Percentiles rank a stretch among this genome's conserved stretches.
These are phyloP conservation scores for Auricularia cornea DNA, from an alignment of 768 basidiomycete species.

Conservation along the genomic window DNA sequence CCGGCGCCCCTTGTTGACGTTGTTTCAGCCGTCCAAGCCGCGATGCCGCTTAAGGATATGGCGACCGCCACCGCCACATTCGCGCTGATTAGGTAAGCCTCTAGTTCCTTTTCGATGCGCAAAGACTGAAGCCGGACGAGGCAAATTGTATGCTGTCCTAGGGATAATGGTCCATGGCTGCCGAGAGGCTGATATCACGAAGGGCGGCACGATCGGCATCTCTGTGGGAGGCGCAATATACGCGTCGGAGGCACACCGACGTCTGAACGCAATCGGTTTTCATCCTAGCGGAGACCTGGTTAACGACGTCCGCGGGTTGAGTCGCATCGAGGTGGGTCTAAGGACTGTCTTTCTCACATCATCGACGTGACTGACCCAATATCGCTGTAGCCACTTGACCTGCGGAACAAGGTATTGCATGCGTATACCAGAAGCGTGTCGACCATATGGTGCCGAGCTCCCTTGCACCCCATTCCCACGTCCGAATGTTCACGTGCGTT, in stretches of 20 bases:
- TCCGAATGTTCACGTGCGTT: too few relatives aligned
- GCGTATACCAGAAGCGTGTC: slow-evolving; percentile 58
- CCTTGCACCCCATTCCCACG: too few relatives aligned
- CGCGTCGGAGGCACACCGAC: slow-evolving; percentile 13
- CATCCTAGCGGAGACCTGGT: slow-evolving; percentile 36
- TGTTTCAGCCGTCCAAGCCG: slow-evolving; percentile 48
- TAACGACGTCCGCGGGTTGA: slow-evolving; percentile 38
- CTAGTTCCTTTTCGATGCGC: too few relatives aligned
- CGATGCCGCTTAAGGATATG: slow-evolving; percentile 85
- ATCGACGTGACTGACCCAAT: background rate
- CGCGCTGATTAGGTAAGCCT: slow-evolving; percentile 42
- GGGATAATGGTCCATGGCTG: background rate
- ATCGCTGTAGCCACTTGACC: slow-evolving; percentile 27
- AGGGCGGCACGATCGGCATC: slow-evolving; percentile 74
- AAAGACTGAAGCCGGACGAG: too few relatives aligned
- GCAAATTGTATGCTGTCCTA: background rate
- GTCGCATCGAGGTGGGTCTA: slow-evolving; percentile 35
- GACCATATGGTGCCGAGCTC: slow-evolving; percentile 30
- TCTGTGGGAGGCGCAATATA: slow-evolving; percentile 67
- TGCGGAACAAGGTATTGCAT: slow-evolving; percentile 42
- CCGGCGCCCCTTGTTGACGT: background rate
- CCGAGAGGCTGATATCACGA: slow-evolving; percentile 15
- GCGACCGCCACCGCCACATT: slow-evolving; percentile 69
- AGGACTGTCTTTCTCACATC: background rate
- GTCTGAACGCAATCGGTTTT: background rate